These are phyloP conservation scores for Astrothelium subdiscretum DNA, from an alignment of 495 filamentous ascomycete species.

Conservation along the genomic window DNA sequence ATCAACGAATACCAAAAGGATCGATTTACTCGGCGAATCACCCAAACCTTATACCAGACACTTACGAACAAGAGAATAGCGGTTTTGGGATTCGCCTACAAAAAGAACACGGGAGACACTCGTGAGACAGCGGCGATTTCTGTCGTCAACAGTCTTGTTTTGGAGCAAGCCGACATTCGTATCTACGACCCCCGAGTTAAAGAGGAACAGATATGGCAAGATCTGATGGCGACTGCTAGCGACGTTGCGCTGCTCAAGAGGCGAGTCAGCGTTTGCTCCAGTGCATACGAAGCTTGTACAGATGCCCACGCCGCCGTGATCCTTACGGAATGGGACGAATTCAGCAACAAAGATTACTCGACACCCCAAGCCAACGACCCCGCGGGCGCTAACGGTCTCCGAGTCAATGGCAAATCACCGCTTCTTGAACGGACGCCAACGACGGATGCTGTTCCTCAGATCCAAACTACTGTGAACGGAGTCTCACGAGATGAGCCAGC, in stretches of 20 bases:
- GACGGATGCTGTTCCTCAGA: not conserved
- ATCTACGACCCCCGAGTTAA: conserved; percentile 66
- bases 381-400: conserved; percentile 18
- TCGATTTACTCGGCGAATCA: conserved; percentile 52
- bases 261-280: conserved; percentile 25
- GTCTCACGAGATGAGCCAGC: conserved; percentile 3
- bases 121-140: conserved; percentile 60
- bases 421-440: not conserved
- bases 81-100: conserved; percentile 69
- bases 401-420: not conserved
- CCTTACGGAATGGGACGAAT: conserved; percentile 56
- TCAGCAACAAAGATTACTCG: conserved; percentile 29
- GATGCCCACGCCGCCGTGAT: conserved; percentile 46
- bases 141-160: conserved; percentile 51
- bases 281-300: conserved; percentile 33
- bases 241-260: conserved; percentile 11
- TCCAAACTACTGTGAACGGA: not conserved
- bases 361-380: conserved; percentile 6
- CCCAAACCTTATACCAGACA: conserved; percentile 55
- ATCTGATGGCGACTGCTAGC: conserved; percentile 20
- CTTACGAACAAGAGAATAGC: conserved; percentile 61
- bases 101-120: conserved; percentile 70
- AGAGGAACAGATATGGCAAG: conserved; percentile 33
- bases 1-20: conserved; percentile 71
- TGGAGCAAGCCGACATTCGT: conserved; percentile 50